A percentile compares a stretch with the other conserved stretches of the same genome.
phyloP scores from a whole-genome alignment of 2,329 filamentous ascomycete genomes.

The Sporothrix sp. region DNA sequence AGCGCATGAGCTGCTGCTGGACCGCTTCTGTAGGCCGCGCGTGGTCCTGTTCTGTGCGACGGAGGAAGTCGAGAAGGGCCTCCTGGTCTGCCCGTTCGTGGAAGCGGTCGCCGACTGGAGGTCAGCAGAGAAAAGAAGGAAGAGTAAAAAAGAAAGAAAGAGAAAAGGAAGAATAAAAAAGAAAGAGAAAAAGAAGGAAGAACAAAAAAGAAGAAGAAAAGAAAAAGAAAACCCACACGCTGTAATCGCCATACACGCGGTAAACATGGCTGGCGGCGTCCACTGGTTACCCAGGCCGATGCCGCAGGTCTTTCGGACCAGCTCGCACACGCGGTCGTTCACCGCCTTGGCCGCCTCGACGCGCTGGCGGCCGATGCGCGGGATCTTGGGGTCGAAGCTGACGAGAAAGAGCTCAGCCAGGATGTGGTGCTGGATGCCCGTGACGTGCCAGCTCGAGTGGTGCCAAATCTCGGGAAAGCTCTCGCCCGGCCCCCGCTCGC shows the following conservation, averaged over 20 bases:
- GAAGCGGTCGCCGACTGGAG: conserved; percentile 25
- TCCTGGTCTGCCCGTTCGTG: conserved; percentile 22
- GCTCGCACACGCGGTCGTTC: conserved; percentile 31
- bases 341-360: conserved; percentile 12
- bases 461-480: conserved; percentile 51
- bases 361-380: conserved; percentile 36
- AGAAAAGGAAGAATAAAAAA: background rate
- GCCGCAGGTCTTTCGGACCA: conserved; percentile 47
- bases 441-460: conserved; percentile 46
- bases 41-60: conserved; percentile 24
- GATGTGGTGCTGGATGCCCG: conserved; percentile 51
- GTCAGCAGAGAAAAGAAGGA: background rate
- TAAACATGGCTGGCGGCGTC: conserved; percentile 45
- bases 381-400: conserved; percentile 45
- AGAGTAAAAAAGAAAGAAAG: background rate
- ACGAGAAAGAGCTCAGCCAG: conserved; percentile 47
- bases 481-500: conserved; percentile 27
- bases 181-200: background rate
- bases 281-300: conserved; percentile 47
- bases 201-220: background rate
- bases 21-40: conserved; percentile 25
- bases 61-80: conserved; percentile 24
- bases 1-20: conserved; percentile 23
- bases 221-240: conserved; percentile 32
- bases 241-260: conserved; percentile 45